phyloP scores from a whole-genome alignment of 305 asterid species.

The Stenogyne calaminthoides region DNA sequence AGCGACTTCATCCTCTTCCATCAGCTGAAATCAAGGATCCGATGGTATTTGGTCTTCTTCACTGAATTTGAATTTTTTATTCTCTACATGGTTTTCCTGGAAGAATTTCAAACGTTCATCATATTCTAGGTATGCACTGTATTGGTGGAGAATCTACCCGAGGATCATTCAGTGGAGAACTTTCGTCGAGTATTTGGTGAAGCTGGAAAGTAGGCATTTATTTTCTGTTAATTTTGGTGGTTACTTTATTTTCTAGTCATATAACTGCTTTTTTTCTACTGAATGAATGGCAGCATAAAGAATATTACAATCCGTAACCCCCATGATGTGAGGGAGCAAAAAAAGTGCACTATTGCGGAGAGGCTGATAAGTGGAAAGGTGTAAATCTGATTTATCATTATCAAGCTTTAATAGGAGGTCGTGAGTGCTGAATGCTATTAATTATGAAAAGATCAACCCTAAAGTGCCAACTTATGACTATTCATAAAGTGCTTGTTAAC shows the following conservation, averaged over 20 bases:
- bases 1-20: slow-evolving; percentile 78
- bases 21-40: slow-evolving; percentile 72
- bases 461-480: not conserved
- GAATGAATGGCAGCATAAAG: slow-evolving; percentile 55
- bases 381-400: slow-evolving; percentile 27
- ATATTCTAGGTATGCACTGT: slow-evolving; percentile 80
- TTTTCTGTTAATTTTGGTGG: slow-evolving; percentile 11
- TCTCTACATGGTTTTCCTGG: slow-evolving; percentile 1
- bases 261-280: slow-evolving; percentile 27
- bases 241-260: slow-evolving; percentile 4
- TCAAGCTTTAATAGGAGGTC: slow-evolving; percentile 1
- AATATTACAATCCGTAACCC: slow-evolving; percentile 70
- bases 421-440: slow-evolving; percentile 3
- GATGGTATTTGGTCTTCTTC: slow-evolving; percentile 48
- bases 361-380: slow-evolving; percentile 93
- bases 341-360: slow-evolving; percentile 72
- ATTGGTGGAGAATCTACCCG: slow-evolving; percentile 94
- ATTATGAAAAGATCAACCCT: slow-evolving; percentile 8
- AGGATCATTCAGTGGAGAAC: slow-evolving; percentile 86
- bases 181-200: slow-evolving; percentile 75
- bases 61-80: slow-evolving; percentile 6
- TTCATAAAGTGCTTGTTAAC: not conserved
- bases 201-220: slow-evolving; percentile 78
- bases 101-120: slow-evolving; percentile 24
- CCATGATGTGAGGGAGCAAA: slow-evolving; percentile 61